Evolutionary conservation across 805 yeast genomes (phyloP), one percentile per base, ranked within the genome.

Genomic region (Lipomyces japonicus): DNA sequence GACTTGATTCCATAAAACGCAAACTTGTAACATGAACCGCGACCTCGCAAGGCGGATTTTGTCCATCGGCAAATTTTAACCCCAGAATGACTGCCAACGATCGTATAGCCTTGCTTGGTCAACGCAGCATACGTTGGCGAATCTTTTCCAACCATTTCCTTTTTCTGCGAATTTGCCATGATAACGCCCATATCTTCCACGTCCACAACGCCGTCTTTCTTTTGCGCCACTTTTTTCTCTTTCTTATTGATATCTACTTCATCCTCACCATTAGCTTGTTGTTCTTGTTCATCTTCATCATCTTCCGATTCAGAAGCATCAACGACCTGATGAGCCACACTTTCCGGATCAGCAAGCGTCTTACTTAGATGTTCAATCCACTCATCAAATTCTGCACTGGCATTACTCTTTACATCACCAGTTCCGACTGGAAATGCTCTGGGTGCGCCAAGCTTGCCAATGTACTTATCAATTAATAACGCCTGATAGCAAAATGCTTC

Each of bases 31-130:
- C 97, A 89, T 2, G 95, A 87, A 1, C 97, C 97, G 60, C 96
- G 78, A 25, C 96, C 96, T 60, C 97, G 77, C 61, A 89, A 73
- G 1, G 96, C 97, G 50, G 93, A 84, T 64, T 90, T 90, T 0
- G 97, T 90, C 97, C 97, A 89, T 62, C 97, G 79, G 63, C 97
- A 89, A 25, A 90, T 86, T 65, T 89, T 89, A 40, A 89, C 97
- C 31, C 97, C 97, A 0, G 96, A 87, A 62, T 89, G 97, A 0
- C 95, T 81, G 3, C 97, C 97, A 36, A 89, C 95, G 55, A 89
- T 81, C 0, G 95, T 85, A 61, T 89, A 89, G 0, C 97, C 97
- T 69, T 89, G 97, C 62, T 89, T 89, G 0, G 96, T 90, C 46
- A 89, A 73, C 5, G 93, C 82, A 55, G 85, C 86, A 67, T 73